phyloP scores from a whole-genome alignment of 2,329 filamentous ascomycete genomes.

The Aspergillus thermomutatus region DNA sequence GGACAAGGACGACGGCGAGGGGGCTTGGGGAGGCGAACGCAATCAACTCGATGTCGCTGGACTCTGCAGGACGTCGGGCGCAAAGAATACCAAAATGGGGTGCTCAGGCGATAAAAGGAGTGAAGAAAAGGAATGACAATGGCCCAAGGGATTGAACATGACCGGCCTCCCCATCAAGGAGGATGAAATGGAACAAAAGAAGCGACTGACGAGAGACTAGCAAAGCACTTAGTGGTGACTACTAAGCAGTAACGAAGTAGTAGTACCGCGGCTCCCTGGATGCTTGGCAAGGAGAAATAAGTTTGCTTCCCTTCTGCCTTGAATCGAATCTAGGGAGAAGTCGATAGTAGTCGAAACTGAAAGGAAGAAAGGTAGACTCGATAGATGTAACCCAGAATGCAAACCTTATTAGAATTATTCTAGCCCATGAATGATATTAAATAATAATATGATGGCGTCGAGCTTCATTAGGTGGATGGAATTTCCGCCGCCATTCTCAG shows the following conservation, averaged over 20 bases:
- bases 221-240: neutral
- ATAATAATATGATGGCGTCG: too few species aligned
- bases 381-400: too few species aligned
- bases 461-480: neutral
- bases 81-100: neutral
- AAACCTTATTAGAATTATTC: too few species aligned
- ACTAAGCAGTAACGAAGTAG: neutral
- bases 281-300: neutral
- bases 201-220: neutral
- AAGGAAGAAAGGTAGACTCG: neutral
- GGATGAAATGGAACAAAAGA: neutral
- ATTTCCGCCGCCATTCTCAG: neutral
- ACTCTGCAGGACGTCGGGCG: neutral
- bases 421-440: too few species aligned
- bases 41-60: neutral
- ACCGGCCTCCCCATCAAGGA: slow-evolving; percentile 5
- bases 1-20: neutral
- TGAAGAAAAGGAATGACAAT: slow-evolving; percentile 7
- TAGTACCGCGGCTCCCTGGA: neutral
- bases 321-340: neutral
- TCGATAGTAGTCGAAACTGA: neutral
- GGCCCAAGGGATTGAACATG: slow-evolving; percentile 9
- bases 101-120: neutral
- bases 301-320: neutral
- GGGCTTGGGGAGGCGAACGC: neutral